A percentile compares a stretch with the other conserved stretches of the same genome.
Evolutionary conservation across 768 basidiomycete genomes (phyloP).

Genomic region (Termitomyces sp.): DNA sequence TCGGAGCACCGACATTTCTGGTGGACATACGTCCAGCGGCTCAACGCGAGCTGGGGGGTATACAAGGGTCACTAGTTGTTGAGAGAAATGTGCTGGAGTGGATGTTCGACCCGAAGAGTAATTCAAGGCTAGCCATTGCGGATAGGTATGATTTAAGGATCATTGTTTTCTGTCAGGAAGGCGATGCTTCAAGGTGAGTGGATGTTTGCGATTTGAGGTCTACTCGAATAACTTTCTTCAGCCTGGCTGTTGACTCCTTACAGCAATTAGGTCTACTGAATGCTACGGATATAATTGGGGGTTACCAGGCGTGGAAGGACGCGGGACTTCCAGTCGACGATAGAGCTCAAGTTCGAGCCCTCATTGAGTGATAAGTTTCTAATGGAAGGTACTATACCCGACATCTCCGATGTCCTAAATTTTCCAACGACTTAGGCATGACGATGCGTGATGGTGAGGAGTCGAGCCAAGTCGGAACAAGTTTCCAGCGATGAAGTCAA

Average conservation of each 20-base stretch:
- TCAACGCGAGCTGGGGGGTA: slow-evolving; percentile 56
- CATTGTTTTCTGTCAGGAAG: slow-evolving; percentile 72
- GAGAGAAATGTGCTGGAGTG: slow-evolving; percentile 78
- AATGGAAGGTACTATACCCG: neutral
- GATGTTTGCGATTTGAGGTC: neutral
- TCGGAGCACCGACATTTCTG: slow-evolving; percentile 59
- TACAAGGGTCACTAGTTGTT: slow-evolving; percentile 64
- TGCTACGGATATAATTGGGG: slow-evolving; percentile 75
- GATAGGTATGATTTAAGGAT: slow-evolving; percentile 71
- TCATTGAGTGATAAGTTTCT: neutral
- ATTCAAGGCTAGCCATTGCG: slow-evolving; percentile 55
- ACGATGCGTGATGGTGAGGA: neutral
- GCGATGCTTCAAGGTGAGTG: slow-evolving; percentile 54
- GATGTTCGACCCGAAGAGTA: slow-evolving; percentile 68
- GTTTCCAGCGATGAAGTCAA: too few relatives aligned
- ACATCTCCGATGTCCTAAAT: neutral
- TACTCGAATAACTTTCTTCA: slow-evolving; percentile 15
- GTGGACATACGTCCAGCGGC: slow-evolving; percentile 71
- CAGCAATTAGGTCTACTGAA: slow-evolving; percentile 67
- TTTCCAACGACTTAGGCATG: neutral
- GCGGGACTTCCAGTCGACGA: slow-evolving; percentile 55
- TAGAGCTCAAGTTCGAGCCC: slow-evolving; percentile 1
- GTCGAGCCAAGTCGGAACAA: neutral
- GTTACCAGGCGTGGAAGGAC: slow-evolving; percentile 65
- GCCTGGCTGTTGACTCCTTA: slow-evolving; percentile 64